Percentiles rank a stretch among this genome's conserved stretches.
phyloP scores from a whole-genome alignment of 176 grass and related monocot genomes.

The Carex scoparia region DNA sequence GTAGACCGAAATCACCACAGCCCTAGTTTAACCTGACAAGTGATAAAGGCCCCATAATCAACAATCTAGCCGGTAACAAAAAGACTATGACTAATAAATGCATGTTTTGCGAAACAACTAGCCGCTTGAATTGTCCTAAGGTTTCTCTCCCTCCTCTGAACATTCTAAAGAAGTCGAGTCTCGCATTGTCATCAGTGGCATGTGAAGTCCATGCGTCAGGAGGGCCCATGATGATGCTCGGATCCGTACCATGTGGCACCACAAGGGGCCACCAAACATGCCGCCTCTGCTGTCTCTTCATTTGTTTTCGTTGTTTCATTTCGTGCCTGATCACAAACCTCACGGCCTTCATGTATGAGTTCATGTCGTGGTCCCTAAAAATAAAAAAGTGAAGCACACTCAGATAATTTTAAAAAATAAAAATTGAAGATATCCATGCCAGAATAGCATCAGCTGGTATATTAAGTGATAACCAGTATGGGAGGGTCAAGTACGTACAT shows the following conservation, averaged over 20 bases:
- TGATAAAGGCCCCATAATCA: constrained; percentile 51
- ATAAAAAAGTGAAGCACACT: background rate
- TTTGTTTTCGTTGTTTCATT: constrained; percentile 33
- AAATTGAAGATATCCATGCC: background rate
- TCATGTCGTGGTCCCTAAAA: constrained; percentile 71
- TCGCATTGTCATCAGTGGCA: background rate
- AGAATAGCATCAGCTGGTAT: background rate
- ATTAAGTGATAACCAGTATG: background rate
- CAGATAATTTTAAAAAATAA: background rate
- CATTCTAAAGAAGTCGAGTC: constrained; percentile 24
- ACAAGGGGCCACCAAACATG: constrained; percentile 56
- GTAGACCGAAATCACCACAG: background rate
- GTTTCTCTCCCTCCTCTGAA: constrained; percentile 36
- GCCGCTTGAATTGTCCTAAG: constrained; percentile 21
- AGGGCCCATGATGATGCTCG: constrained; percentile 19
- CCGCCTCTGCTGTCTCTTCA: constrained; percentile 27
- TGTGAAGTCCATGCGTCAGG: constrained; percentile 17
- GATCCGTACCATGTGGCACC: background rate
- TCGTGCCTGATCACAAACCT: constrained; percentile 62
- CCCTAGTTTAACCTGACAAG: constrained; percentile 32
- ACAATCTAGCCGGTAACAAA: constrained; percentile 46
- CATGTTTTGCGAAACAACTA: constrained; percentile 23
- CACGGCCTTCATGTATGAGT: constrained; percentile 66
- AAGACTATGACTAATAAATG: constrained; percentile 39
- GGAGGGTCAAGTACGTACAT: background rate